Conservation (phyloP, 2,329 filamentous ascomycete species). For the Chaetomiaceae sp. region DNA sequence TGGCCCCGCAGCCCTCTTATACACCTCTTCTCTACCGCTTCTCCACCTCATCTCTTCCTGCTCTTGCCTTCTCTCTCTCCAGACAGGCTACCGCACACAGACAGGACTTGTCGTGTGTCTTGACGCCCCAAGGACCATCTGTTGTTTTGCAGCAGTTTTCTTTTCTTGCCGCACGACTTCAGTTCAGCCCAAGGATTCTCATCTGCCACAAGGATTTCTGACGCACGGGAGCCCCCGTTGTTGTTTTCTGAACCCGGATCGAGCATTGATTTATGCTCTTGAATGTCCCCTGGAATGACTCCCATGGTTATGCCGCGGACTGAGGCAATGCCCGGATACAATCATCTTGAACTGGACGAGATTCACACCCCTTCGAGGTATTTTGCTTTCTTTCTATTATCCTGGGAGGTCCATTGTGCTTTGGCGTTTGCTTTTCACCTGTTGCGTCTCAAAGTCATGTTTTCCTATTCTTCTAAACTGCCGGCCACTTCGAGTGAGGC, state of each 20-base stretch:
- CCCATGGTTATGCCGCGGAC: constrained; percentile 27
- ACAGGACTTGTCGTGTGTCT: constrained; percentile 5
- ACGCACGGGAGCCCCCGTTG: constrained; percentile 22
- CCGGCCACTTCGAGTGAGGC: constrained; percentile 24
- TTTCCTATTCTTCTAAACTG: constrained; percentile 23
- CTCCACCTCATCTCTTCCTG: not conserved
- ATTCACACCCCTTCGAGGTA: constrained; percentile 59
- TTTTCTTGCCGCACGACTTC: constrained; percentile 19
- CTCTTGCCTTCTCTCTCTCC: constrained; percentile 10
- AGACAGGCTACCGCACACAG: not conserved
- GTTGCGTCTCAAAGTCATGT: constrained; percentile 32
- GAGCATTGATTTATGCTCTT: constrained; percentile 23
- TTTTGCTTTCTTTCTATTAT: constrained; percentile 49
- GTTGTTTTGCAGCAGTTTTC: constrained; percentile 19
- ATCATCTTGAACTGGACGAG: constrained; percentile 53
- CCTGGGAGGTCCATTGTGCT: constrained; percentile 40
- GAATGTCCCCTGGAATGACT: constrained; percentile 24
- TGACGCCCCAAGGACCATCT: constrained; percentile 19
- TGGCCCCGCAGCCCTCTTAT: constrained; percentile 7
- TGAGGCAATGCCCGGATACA: constrained; percentile 49
- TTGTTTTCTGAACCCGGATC: constrained; percentile 8
- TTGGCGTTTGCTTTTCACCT: constrained; percentile 20
- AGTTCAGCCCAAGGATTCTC: constrained; percentile 17
- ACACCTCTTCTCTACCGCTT: constrained; percentile 11
- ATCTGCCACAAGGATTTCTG: constrained; percentile 17